These are phyloP conservation scores for Tolypocladium capitatum DNA, from an alignment of 2,329 filamentous ascomycete genomes.

Conservation along the genomic window DNA sequence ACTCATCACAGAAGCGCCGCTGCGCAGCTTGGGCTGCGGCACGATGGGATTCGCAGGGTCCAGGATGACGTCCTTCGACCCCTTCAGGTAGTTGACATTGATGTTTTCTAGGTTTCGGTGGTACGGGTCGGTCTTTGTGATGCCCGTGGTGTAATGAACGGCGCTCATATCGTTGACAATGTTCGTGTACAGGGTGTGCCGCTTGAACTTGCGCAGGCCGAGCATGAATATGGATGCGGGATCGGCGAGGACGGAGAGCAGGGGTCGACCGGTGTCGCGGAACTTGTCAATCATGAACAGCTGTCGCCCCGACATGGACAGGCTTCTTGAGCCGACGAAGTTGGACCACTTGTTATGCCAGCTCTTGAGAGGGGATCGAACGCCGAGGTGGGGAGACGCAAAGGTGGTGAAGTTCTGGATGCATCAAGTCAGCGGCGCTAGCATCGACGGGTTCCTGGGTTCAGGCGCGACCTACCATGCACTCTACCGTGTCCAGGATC, in stretches of 20 bases:
- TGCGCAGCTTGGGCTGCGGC: slow-evolving; percentile 23
- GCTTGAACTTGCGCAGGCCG: slow-evolving; percentile 61
- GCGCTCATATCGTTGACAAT: slow-evolving; percentile 75
- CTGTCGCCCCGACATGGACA: slow-evolving; percentile 76
- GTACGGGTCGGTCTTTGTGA: slow-evolving; percentile 68
- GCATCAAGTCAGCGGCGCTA: slow-evolving; percentile 4
- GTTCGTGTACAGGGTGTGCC: slow-evolving; percentile 72
- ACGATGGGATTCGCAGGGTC: slow-evolving; percentile 51
- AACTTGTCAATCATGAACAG: slow-evolving; percentile 81
- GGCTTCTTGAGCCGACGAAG: slow-evolving; percentile 63
- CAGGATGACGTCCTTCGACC: slow-evolving; percentile 63
- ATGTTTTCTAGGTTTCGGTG: slow-evolving; percentile 47
- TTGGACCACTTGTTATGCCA: slow-evolving; percentile 66
- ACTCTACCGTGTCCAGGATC: slow-evolving; percentile 64
- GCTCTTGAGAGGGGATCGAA: slow-evolving; percentile 54
- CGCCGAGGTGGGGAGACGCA: slow-evolving; percentile 72
- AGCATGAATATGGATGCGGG: slow-evolving; percentile 74
- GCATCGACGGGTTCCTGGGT: background rate
- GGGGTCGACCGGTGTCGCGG: slow-evolving; percentile 64
- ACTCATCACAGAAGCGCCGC: slow-evolving; percentile 17
- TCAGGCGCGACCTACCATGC: slow-evolving; percentile 43
- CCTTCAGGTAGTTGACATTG: slow-evolving; percentile 59
- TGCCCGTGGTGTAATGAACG: slow-evolving; percentile 69
- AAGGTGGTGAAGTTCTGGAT: slow-evolving; percentile 81
- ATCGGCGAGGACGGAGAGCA: slow-evolving; percentile 72